A percentile compares a stretch with the other conserved stretches of the same genome.
Conservation (phyloP, 345 rosid genomes). For the Viola odorata region DNA sequence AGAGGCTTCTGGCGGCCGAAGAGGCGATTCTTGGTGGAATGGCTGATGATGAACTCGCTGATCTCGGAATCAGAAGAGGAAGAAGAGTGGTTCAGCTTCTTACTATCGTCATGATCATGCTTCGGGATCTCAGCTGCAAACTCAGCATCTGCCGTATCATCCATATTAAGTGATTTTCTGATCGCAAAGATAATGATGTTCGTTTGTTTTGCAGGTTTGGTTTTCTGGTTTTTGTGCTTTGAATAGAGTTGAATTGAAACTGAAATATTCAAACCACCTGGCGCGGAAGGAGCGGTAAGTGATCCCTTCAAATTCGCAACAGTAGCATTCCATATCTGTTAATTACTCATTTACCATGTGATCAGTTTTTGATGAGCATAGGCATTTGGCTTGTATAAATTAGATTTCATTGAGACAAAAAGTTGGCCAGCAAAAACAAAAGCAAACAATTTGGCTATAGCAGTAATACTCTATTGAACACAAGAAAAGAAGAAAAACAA, state of each 20-base stretch:
- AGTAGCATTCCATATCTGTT: too few relatives aligned
- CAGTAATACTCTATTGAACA: too few relatives aligned
- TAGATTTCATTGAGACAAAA: too few relatives aligned
- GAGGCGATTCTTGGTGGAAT: conserved; percentile 28
- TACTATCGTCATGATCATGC: conserved; percentile 3
- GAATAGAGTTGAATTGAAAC: too few relatives aligned
- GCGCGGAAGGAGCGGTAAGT: background rate
- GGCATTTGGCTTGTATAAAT: too few relatives aligned
- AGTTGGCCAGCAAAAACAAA: too few relatives aligned
- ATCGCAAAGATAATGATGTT: background rate
- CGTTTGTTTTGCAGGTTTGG: background rate
- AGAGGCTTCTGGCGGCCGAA: conserved; percentile 41
- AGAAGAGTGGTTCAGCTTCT: background rate
- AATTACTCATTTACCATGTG: too few relatives aligned
- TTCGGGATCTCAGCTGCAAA: conserved; percentile 6
- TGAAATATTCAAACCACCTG: conserved; percentile 10
- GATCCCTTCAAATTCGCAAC: conserved; percentile 3
- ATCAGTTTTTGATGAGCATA: too few relatives aligned
- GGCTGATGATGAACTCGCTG: conserved; percentile 5
- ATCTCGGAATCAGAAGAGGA: conserved; percentile 29
- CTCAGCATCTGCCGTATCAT: conserved; percentile 11
- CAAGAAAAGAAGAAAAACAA: too few relatives aligned
- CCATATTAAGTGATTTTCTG: background rate
- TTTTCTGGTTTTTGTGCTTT: background rate
- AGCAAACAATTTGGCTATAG: too few relatives aligned